Evolutionary conservation across 2,329 filamentous ascomycete species (phyloP), one percentile per base, ranked within the genome.

Genomic region (Furcasterigmium furcatum): DNA sequence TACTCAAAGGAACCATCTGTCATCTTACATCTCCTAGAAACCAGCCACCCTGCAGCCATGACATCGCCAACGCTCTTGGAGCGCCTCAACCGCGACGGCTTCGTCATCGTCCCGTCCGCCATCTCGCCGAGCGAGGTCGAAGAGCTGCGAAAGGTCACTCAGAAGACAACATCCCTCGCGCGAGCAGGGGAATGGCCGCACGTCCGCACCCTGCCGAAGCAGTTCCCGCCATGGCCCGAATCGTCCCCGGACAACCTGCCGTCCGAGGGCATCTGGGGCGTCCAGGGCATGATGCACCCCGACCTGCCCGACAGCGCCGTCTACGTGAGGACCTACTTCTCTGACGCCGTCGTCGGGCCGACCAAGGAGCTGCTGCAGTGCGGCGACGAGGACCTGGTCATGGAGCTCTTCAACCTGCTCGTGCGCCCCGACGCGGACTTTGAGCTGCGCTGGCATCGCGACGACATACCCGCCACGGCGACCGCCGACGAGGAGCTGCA

Each of bases 361-460:
- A 84, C 85, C 2, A 79, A 78, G 52, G 77, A 82, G 58, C 67
- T 95, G 3, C 70, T 95, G 32, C 59, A 66, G 44, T 71, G 67
- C 46, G 52, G 54, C 16, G 78, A 83, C 27, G 80, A 85, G 5
- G 73, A 84, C 2, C 71, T 96, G 19, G 85, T 92, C 32, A 88
- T 95, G 82, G 91, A 95, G 66, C 70, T 96, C 16, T 91, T 90
- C 67, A 96, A 96, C 61, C 76, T 95, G 66, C 82, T 95, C 8
- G 83, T 95, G 13, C 73, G 86, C 5, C 90, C 90, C 0, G 81
- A 83, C 32, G 55, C 60, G 3, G 80, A 85, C 53, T 95, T 92
- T 57, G 81, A 80, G 57, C 74, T 96, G 41, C 72, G 85, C 41
- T 95, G 91, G 91, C 91, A 96, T 62, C 74, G 91, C 25, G 91